Conservation (phyloP, 495 filamentous ascomycete species). For the Staphylotrichum longicolle region DNA sequence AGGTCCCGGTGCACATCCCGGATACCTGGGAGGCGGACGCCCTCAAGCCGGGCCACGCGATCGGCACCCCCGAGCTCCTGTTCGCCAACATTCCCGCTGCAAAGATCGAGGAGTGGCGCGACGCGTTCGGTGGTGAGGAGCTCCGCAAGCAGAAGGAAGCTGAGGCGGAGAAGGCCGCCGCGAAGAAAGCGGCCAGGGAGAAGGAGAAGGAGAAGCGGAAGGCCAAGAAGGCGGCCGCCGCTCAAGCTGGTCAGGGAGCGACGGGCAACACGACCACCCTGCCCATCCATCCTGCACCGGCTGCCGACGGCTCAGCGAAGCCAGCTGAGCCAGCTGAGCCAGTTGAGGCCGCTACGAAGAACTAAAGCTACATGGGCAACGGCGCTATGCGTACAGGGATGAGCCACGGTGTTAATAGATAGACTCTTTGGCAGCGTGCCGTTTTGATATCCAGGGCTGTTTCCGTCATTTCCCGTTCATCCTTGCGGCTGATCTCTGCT, state of each 20-base stretch:
- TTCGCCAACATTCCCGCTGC: constrained; percentile 59
- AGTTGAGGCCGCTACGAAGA: constrained; percentile 1
- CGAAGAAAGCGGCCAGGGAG: constrained; percentile 30
- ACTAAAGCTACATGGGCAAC: neutral
- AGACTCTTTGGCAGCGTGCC: constrained; percentile 10
- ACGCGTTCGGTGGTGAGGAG: constrained; percentile 74
- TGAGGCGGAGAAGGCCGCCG: constrained; percentile 29
- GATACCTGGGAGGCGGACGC: constrained; percentile 62
- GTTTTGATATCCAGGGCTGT: constrained; percentile 1
- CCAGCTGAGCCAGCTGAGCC: neutral
- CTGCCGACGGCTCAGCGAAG: constrained; percentile 1
- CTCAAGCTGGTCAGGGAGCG: constrained; percentile 16
- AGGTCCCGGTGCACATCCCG: constrained; percentile 63
- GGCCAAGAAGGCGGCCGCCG: constrained; percentile 31
- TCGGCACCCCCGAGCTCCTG: constrained; percentile 77
- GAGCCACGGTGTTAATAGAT: constrained; percentile 8
- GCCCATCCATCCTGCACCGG: constrained; percentile 15
- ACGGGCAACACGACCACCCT: constrained; percentile 13
- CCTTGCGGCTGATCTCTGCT: too few relatives aligned
- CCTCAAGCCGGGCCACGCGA: constrained; percentile 70
- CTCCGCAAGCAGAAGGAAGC: constrained; percentile 36
- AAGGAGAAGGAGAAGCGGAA: constrained; percentile 35
- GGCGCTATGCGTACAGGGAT: neutral
- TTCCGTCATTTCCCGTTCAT: neutral
- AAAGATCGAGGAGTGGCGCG: constrained; percentile 80